phyloP scores from a whole-genome alignment of 139 green algal genomes.

The Picochlorum sp. region DNA sequence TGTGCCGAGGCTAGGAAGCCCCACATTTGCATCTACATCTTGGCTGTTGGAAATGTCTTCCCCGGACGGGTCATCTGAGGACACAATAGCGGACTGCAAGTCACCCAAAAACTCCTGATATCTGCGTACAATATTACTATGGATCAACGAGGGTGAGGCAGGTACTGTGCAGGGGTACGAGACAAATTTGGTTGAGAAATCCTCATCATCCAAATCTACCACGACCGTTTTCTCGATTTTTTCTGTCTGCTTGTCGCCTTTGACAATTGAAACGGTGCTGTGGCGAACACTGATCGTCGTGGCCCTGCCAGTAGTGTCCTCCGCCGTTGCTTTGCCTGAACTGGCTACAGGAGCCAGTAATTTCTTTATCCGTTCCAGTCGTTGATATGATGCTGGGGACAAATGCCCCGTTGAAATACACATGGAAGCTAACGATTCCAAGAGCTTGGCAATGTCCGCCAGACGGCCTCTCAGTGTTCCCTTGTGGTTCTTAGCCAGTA shows the following conservation, averaged over 20 bases:
- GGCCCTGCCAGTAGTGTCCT: background rate
- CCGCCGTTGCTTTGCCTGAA: conserved; percentile 10
- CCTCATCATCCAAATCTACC: conserved; percentile 8
- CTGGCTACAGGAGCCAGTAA: conserved; percentile 20
- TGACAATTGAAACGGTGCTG: background rate
- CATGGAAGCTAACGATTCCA: conserved; percentile 21
- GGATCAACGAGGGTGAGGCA: conserved; percentile 15
- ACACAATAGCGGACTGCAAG: conserved; percentile 17
- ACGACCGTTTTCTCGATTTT: background rate
- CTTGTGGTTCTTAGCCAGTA: conserved; percentile 22
- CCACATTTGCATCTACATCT: conserved; percentile 11
- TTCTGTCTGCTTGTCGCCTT: background rate
- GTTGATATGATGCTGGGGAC: conserved; percentile 10
- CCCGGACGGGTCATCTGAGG: conserved; percentile 4
- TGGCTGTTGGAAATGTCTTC: conserved; percentile 4
- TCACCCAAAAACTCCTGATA: conserved; percentile 22
- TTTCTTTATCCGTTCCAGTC: conserved; percentile 11
- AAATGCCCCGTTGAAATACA: conserved; percentile 16
- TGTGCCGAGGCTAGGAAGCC: conserved; percentile 3
- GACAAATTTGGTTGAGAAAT: background rate
- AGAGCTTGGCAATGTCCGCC: conserved; percentile 15
- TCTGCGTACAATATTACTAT: background rate
- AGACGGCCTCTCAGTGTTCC: conserved; percentile 17
- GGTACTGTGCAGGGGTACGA: conserved; percentile 30
- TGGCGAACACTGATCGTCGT: conserved; percentile 1